Evolutionary conservation across 495 filamentous ascomycete species (phyloP).

Genomic region (Trichoderma parareesei): DNA sequence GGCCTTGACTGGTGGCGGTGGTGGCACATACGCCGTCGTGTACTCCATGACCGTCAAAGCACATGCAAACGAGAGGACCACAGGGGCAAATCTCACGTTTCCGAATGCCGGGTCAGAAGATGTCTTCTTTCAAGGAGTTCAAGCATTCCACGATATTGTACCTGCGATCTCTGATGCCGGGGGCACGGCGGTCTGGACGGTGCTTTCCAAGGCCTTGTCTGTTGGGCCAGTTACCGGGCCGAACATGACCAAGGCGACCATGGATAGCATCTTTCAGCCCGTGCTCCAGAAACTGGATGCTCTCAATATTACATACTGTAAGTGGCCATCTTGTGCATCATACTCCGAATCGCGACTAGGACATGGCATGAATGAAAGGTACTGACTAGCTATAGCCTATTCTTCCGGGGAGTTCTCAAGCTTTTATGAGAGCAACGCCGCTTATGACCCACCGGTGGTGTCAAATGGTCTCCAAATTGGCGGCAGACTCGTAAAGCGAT

Average conservation of each 20-base stretch:
- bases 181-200: background rate
- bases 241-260: background rate
- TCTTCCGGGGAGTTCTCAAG: background rate
- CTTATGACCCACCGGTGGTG: constrained; percentile 12
- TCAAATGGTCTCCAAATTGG: constrained; percentile 24
- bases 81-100: constrained; percentile 12
- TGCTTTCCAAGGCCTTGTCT: too few species aligned
- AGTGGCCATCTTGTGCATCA: background rate
- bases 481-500: constrained; percentile 45
- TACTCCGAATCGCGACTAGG: too few species aligned
- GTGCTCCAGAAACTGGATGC: background rate
- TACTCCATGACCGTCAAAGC: constrained; percentile 30
- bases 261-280: background rate
- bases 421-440: background rate
- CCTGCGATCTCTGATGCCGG: constrained; percentile 15
- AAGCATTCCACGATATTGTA: constrained; percentile 27
- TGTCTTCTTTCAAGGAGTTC: constrained; percentile 30
- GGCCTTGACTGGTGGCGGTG: constrained; percentile 48
- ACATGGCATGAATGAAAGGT: background rate
- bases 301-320: background rate
- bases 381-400: background rate
- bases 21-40: constrained; percentile 44
- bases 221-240: background rate
- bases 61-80: constrained; percentile 19
- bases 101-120: constrained; percentile 16